Evolutionary conservation across 2,329 filamentous ascomycete genomes (phyloP), one percentile per base, ranked within the genome.

Genomic region (Phialophora verrucosa): DNA sequence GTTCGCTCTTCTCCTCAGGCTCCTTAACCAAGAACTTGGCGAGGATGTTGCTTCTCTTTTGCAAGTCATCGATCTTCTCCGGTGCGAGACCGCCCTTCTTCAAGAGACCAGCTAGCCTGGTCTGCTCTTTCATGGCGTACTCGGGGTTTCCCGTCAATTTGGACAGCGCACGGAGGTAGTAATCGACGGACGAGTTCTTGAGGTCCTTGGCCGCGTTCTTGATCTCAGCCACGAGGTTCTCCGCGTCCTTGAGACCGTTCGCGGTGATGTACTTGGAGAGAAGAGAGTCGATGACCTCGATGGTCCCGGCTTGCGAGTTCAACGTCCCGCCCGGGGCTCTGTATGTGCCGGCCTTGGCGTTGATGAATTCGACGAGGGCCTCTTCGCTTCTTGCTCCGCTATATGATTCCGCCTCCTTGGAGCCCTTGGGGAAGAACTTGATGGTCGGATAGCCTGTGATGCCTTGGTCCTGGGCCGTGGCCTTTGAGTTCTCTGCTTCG

Each of bases 361-460:
- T 99, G 80, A 99, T 77, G 82, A 90, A 99, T 4, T 85, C 79
- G 72, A 98, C 79, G 50, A 99, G 83, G 71, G 88, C 90, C 55
- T 86, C 83, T 83, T 97, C 92, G 58, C 83, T 83, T 72, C 95
- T 93, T 69, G 86, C 91, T 68, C 91, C 90, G 62, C 84, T 81
- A 85, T 97, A 99, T 54, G 83, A 76, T 73, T 89, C 85, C 54
- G 88, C 79, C 75, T 90, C 88, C 70, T 86, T 91, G 76, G 88
- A 91, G 73, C 93, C 93, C 78, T 90, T 91, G 73, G 92, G 87
- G 87, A 97, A 99, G 87, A 90, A 99, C 83, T 97, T 97, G 84
- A 99, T 97, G 69, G 95, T 99, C 58, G 95, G 95, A 85, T 96
- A 99, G 42, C 90, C 92, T 63, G 85, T 86, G 72, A 99, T 87